These are phyloP conservation scores for Geranium incanum DNA, from an alignment of 441 rosid species.

Conservation along the genomic window DNA sequence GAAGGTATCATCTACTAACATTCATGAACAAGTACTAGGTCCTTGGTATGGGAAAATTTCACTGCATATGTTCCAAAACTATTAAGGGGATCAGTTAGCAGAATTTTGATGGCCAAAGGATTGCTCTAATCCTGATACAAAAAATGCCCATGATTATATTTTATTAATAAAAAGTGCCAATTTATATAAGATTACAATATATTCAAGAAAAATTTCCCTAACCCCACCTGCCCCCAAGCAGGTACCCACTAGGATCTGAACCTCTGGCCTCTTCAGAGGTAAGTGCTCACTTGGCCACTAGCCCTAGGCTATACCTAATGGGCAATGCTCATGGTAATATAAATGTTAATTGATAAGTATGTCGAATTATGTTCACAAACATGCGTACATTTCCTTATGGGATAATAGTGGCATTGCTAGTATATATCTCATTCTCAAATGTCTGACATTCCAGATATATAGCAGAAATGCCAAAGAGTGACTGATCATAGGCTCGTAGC, in stretches of 20 bases:
- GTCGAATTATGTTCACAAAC: not conserved
- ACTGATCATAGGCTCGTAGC: not conserved
- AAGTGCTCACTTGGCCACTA: no score
- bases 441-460: not conserved
- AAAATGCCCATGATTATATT: not conserved
- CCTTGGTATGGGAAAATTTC: not conserved
- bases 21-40: constrained; percentile 9
- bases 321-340: not conserved
- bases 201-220: no score
- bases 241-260: no score
- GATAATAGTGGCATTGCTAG: not conserved
- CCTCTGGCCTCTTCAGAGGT: no score
- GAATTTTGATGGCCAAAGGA: not conserved
- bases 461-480: not conserved
- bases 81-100: not conserved
- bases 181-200: no score
- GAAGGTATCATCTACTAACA: constrained; percentile 47
- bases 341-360: not conserved
- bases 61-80: not conserved
- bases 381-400: not conserved
- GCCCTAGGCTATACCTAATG: no score
- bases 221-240: no score
- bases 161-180: no score
- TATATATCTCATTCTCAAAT: constrained; percentile 1
- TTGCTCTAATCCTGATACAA: not conserved